Evolutionary conservation across 2,329 filamentous ascomycete species (phyloP).

Genomic region (Claviceps capensis): DNA sequence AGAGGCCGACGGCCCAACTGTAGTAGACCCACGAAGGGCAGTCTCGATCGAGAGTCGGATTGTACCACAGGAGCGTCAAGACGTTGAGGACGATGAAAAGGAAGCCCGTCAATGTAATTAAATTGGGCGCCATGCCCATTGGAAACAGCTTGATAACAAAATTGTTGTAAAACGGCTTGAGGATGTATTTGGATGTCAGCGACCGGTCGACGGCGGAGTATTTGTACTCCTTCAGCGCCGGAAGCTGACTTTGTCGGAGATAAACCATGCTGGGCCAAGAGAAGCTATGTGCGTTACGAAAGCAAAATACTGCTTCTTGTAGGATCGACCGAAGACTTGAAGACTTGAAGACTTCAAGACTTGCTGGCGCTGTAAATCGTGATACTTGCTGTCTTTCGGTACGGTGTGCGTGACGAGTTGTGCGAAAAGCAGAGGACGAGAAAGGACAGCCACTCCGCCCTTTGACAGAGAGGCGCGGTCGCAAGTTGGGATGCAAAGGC

Average conservation of each 20-base stretch:
- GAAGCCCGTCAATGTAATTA: conserved; percentile 86
- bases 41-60: conserved; percentile 83
- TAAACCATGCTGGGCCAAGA: conserved; percentile 58
- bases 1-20: conserved; percentile 77
- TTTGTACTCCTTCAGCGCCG: conserved; percentile 85
- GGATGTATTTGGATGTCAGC: conserved; percentile 75
- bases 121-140: conserved; percentile 80
- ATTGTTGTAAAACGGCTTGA: conserved; percentile 96
- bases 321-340: background rate
- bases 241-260: conserved; percentile 81
- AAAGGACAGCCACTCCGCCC: background rate
- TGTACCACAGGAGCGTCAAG: conserved; percentile 88
- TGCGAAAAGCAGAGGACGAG: background rate
- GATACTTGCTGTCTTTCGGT: background rate
- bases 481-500: background rate
- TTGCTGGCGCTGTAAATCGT: background rate
- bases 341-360: background rate
- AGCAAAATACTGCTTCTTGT: background rate
- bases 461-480: background rate
- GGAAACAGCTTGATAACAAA: conserved; percentile 91
- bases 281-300: background rate
- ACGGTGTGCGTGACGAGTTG: background rate
- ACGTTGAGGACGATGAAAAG: conserved; percentile 81
- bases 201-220: conserved; percentile 89
- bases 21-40: conserved; percentile 94